Evolutionary conservation across 2,329 filamentous ascomycete genomes (phyloP).

Genomic region (Hortaea sp.): DNA sequence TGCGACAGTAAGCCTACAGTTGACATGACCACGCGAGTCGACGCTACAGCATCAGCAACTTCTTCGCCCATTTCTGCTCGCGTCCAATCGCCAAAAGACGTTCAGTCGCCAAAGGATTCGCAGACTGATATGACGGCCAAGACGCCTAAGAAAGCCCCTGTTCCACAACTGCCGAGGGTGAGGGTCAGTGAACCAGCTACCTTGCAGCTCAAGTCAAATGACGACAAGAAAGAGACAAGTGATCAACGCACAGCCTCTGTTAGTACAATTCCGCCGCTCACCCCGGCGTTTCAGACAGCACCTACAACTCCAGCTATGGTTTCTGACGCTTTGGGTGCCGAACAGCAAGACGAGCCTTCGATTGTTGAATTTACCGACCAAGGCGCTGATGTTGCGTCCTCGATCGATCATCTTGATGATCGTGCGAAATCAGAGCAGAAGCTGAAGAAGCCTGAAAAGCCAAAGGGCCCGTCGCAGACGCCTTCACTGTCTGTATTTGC

Average conservation of each 20-base stretch:
- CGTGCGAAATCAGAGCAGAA: background rate
- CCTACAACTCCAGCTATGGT: slow-evolving; percentile 13
- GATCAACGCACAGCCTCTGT: slow-evolving; percentile 9
- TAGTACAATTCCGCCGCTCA: slow-evolving; percentile 6
- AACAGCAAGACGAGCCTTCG: background rate
- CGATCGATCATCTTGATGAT: too few relatives aligned
- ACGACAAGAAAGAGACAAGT: background rate
- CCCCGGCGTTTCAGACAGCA: slow-evolving; percentile 13
- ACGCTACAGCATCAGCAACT: background rate
- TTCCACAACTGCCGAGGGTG: slow-evolving; percentile 4
- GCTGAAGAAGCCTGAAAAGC: slow-evolving; percentile 12
- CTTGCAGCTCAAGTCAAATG: background rate
- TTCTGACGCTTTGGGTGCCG: background rate
- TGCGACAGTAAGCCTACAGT: background rate
- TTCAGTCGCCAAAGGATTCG: background rate
- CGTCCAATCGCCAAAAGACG: background rate
- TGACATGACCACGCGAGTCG: background rate
- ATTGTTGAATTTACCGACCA: background rate
- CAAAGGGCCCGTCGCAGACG: slow-evolving; percentile 26
- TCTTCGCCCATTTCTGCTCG: background rate
- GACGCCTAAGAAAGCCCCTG: slow-evolving; percentile 6
- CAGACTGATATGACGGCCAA: background rate
- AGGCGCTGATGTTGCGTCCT: too few relatives aligned
- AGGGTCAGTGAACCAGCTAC: slow-evolving; percentile 4
- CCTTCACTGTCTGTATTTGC: slow-evolving; percentile 24